phyloP scores from a whole-genome alignment of 2,329 filamentous ascomycete genomes.

The Blumeriella jaapii region DNA sequence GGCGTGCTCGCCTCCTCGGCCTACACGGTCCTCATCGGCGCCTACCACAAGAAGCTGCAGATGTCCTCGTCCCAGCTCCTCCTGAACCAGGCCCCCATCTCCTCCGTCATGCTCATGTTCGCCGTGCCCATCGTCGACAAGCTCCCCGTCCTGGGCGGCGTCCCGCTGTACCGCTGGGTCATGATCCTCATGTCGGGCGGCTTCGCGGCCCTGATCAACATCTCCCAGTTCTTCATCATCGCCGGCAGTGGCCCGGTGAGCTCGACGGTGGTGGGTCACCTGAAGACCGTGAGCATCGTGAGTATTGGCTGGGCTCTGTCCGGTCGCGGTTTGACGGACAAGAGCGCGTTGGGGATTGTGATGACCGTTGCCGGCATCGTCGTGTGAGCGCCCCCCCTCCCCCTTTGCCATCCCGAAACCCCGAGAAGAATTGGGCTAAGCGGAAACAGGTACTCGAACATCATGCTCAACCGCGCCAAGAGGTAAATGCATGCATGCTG shows the following conservation, averaged over 20 bases:
- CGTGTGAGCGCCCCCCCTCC: constrained; percentile 11
- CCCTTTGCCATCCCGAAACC: not conserved
- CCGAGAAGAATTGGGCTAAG: constrained; percentile 4
- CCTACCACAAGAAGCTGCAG: constrained; percentile 33
- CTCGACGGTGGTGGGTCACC: constrained; percentile 32
- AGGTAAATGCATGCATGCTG: too few relatives aligned
- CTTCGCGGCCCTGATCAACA: constrained; percentile 30
- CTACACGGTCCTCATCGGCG: constrained; percentile 28
- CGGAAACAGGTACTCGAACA: constrained; percentile 17
- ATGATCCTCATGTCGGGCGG: constrained; percentile 32
- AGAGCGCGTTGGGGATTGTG: constrained; percentile 16
- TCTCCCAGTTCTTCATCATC: constrained; percentile 27
- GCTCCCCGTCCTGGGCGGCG: constrained; percentile 26
- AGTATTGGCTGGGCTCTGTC: constrained; percentile 19
- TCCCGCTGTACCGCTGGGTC: constrained; percentile 26
- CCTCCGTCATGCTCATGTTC: constrained; percentile 31
- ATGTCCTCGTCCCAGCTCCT: constrained; percentile 34
- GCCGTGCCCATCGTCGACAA: constrained; percentile 33
- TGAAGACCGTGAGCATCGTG: constrained; percentile 28
- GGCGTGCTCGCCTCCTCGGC: constrained; percentile 41
- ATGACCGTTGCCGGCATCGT: constrained; percentile 21
- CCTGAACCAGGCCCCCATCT: constrained; percentile 34
- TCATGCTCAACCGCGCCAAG: constrained; percentile 18
- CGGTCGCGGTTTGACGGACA: constrained; percentile 16
- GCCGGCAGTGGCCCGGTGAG: constrained; percentile 29